These are phyloP conservation scores for Hypoxylon trugodes DNA, from an alignment of 495 filamentous ascomycete species.

Conservation along the genomic window DNA sequence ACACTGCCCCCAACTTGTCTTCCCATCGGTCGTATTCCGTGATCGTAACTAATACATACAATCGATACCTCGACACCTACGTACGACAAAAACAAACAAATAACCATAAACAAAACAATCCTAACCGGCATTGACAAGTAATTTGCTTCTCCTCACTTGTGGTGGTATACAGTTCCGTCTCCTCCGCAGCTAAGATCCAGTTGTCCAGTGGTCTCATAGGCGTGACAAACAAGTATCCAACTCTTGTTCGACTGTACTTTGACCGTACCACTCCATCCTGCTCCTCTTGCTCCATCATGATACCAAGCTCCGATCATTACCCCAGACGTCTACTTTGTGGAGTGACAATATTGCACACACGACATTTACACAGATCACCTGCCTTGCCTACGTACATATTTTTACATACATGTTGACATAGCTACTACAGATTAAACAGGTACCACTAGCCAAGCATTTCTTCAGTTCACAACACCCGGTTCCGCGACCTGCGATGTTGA, in stretches of 20 bases:
- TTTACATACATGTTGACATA: not conserved
- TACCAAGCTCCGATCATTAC: constrained; percentile 37
- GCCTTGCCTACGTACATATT: constrained; percentile 9
- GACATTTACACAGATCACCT: constrained; percentile 26
- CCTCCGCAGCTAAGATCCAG: no score
- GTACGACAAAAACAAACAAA: no score
- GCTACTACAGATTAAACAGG: not conserved
- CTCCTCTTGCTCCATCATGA: constrained; percentile 8
- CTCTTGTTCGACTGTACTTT: no score
- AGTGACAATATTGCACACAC: constrained; percentile 33
- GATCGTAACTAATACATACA: constrained; percentile 35
- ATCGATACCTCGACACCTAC: no score
- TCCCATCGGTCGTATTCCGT: constrained; percentile 28
- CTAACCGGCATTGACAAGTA: not conserved
- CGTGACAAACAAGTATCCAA: constrained; percentile 24
- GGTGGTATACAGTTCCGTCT: constrained; percentile 26
- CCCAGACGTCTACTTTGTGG: constrained; percentile 19
- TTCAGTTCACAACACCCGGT: constrained; percentile 24
- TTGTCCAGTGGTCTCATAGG: constrained; percentile 2
- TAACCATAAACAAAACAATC: no score
- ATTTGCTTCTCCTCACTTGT: constrained; percentile 32
- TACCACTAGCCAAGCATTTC: not conserved
- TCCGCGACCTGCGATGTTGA: constrained; percentile 29
- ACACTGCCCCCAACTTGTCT: constrained; percentile 3
- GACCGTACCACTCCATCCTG: constrained; percentile 3